Evolutionary conservation across 1,284 basidiomycete genomes (phyloP).

Genomic region (Sparassis latifolia): DNA sequence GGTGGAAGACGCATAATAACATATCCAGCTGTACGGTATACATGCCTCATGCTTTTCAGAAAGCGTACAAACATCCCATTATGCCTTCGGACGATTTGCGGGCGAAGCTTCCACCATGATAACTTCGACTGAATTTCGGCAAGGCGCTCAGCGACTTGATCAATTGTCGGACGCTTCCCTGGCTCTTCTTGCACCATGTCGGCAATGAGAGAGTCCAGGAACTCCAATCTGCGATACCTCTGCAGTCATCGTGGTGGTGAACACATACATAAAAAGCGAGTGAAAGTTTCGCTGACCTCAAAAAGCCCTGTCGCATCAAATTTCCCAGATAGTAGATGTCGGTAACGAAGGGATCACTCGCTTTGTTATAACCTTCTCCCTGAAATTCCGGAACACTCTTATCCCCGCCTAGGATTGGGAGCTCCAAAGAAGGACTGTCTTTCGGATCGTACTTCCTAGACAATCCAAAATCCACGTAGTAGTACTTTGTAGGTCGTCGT

Average conservation of each 20-base stretch:
- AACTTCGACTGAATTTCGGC: not conserved
- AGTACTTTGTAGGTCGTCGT: slow-evolving; percentile 24
- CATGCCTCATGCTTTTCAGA: not conserved
- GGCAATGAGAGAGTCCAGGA: slow-evolving; percentile 10
- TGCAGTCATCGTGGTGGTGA: not conserved
- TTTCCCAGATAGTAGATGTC: slow-evolving; percentile 24
- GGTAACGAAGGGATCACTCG: slow-evolving; percentile 21
- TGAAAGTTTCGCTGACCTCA: slow-evolving; percentile 5
- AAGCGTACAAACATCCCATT: not conserved
- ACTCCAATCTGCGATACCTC: slow-evolving; percentile 6
- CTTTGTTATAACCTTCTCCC: not conserved
- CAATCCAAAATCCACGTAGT: slow-evolving; percentile 29
- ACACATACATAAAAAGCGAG: not conserved
- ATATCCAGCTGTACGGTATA: not conserved
- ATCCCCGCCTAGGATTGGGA: slow-evolving; percentile 8
- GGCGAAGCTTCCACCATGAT: not conserved
- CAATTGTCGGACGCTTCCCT: slow-evolving; percentile 8
- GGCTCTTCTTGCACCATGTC: slow-evolving; percentile 12
- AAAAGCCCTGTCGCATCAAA: slow-evolving; percentile 22
- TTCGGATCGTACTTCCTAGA: slow-evolving; percentile 20
- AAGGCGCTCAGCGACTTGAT: slow-evolving; percentile 1
- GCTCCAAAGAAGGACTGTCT: slow-evolving; percentile 4
- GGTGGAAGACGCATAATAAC: slow-evolving; percentile 1
- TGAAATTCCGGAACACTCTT: slow-evolving; percentile 11
- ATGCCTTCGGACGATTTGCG: not conserved